Conservation (phyloP, 2,329 filamentous ascomycete genomes). For the Alternaria alternata region DNA sequence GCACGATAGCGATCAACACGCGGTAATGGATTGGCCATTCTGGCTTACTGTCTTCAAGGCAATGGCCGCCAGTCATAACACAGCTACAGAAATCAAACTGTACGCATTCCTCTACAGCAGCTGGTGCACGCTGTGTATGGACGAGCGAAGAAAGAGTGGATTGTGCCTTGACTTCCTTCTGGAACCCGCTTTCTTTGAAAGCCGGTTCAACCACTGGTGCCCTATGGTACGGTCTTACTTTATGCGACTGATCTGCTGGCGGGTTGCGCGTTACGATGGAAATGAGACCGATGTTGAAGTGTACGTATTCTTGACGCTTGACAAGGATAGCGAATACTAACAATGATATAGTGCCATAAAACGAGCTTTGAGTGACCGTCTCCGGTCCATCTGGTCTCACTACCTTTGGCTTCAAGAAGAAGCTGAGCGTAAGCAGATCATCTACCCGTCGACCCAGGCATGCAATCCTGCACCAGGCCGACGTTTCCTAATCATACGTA, state of each 20-base stretch:
- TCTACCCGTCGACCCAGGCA: conserved; percentile 78
- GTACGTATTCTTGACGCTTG: conserved; percentile 59
- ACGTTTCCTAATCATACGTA: conserved; percentile 86
- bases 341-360: conserved; percentile 69
- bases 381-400: conserved; percentile 79
- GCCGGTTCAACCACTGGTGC: conserved; percentile 92
- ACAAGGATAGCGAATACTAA: conserved; percentile 22
- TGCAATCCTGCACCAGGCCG: conserved; percentile 85
- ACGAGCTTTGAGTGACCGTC: conserved; percentile 69
- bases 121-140: conserved; percentile 76
- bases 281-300: conserved; percentile 69
- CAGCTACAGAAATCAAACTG: conserved; percentile 86
- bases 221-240: conserved; percentile 95
- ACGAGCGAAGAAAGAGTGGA: conserved; percentile 71
- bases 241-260: conserved; percentile 90
- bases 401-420: conserved; percentile 77
- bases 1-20: conserved; percentile 51
- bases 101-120: conserved; percentile 81
- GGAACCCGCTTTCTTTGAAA: conserved; percentile 76
- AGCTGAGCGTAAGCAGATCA: conserved; percentile 64
- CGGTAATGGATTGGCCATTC: conserved; percentile 78
- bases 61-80: conserved; percentile 85
- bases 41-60: conserved; percentile 82
- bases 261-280: conserved; percentile 79
- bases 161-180: conserved; percentile 80